A percentile compares a stretch with the other conserved stretches of the same genome.
phyloP scores from a whole-genome alignment of 257 asterid genomes.

The Paraleonurus japonicus region DNA sequence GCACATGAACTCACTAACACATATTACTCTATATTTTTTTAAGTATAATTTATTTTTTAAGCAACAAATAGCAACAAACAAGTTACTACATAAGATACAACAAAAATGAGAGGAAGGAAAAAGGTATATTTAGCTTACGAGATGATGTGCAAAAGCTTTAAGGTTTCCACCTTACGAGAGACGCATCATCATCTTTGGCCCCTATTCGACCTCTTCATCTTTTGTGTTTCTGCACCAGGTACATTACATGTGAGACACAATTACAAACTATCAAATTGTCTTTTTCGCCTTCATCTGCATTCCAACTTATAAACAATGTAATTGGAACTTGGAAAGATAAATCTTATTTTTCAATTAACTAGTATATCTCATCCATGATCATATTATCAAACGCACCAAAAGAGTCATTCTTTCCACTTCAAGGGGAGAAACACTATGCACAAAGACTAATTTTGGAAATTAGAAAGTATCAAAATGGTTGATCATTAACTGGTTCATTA shows the following conservation, averaged over 20 bases:
- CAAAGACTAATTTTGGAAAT: background rate
- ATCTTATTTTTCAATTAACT: no score
- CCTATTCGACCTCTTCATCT: conserved; percentile 8
- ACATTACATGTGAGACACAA: conserved; percentile 19
- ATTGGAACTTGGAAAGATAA: background rate
- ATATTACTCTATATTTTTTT: no score
- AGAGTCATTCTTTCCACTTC: background rate
- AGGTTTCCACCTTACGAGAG: conserved; percentile 22
- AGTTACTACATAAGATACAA: background rate
- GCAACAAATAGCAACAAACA: background rate
- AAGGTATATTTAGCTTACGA: conserved; percentile 6
- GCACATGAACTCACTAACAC: no score
- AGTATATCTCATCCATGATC: background rate
- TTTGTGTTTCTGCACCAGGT: conserved; percentile 12
- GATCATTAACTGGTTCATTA: background rate
- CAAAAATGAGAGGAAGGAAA: background rate
- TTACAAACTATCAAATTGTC: background rate
- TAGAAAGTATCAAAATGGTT: background rate
- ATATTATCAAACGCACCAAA: background rate
- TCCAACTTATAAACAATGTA: background rate
- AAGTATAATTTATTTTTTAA: no score
- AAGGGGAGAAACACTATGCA: background rate
- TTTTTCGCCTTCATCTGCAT: background rate
- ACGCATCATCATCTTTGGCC: conserved; percentile 9
- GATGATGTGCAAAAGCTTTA: conserved; percentile 14